Conservation (phyloP, 2,329 filamentous ascomycete genomes). For the Hymenoscyphus linearis region DNA sequence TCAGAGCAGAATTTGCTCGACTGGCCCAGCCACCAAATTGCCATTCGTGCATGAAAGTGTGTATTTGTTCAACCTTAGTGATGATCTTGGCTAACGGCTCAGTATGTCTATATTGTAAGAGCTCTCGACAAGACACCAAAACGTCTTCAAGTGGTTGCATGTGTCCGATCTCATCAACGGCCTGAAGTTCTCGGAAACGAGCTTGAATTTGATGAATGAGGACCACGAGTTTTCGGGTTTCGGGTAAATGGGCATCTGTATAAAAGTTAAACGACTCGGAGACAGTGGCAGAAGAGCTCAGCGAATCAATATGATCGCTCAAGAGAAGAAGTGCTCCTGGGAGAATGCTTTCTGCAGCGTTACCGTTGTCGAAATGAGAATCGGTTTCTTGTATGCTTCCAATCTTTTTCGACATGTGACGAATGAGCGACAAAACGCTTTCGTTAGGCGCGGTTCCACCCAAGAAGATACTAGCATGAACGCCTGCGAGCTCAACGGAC, state of each 20-base stretch:
- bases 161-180: slow-evolving; percentile 59
- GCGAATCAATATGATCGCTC: slow-evolving; percentile 52
- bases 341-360: slow-evolving; percentile 51
- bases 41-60: slow-evolving; percentile 86
- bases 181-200: slow-evolving; percentile 68
- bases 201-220: slow-evolving; percentile 64
- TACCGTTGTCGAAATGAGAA: slow-evolving; percentile 23
- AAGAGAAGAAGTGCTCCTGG: slow-evolving; percentile 62
- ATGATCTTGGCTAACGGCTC: slow-evolving; percentile 85
- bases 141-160: slow-evolving; percentile 79
- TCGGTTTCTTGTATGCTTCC: slow-evolving; percentile 18
- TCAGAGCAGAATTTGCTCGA: slow-evolving; percentile 63
- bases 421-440: slow-evolving; percentile 27
- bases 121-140: slow-evolving; percentile 64
- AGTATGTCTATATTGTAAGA: slow-evolving; percentile 69
- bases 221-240: slow-evolving; percentile 67
- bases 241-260: slow-evolving; percentile 67
- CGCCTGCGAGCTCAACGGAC: slow-evolving; percentile 53
- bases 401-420: slow-evolving; percentile 24
- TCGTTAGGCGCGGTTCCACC: slow-evolving; percentile 16
- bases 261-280: slow-evolving; percentile 78
- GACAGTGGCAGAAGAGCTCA: slow-evolving; percentile 35
- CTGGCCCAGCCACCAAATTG: slow-evolving; percentile 82
- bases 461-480: slow-evolving; percentile 46
- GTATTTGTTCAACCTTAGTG: slow-evolving; percentile 80